Base-by-base conservation (phyloP, 768 basidiomycete species). In the Hypholoma sublateritium region DNA sequence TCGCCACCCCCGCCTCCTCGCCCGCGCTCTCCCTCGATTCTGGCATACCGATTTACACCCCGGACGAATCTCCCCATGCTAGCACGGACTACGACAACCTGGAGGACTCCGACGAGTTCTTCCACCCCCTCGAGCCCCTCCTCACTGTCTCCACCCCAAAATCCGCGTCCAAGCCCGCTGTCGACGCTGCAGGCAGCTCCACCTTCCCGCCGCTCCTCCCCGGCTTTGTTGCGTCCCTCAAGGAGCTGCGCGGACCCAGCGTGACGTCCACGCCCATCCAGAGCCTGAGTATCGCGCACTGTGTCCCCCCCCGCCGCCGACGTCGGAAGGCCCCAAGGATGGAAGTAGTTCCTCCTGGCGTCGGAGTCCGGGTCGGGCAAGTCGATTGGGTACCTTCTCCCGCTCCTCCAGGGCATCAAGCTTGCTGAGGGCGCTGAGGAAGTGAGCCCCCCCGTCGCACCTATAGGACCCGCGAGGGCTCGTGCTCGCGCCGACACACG, bases 331-430 rank as follows among this genome's bases (percentile, higher is more conserved):
- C 32, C 49, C 8, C 34, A 32, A 2, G 49, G 49, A 1, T 78
- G 74, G 66, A 73, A 75, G 46, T 75, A 84, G 49, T 87, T 80
- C 61, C 80, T 96, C 6, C 79, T 96, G 1, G 95, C 92, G 0
- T 87, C 90, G 0, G 93, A 95, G 70, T 95, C 93, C 0, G 94
- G 95, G 13, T 93, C 92, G 0, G 94, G 93, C 0, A 96, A 96
- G 74, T 94, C 91, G 1, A 81, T 95, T 28, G 94, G 94, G 0
- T 96, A 95, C 70, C 81, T 95, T 45, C 80, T 95, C 5, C 94
- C 93, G 0, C 70, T 95, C 50, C 77, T 96, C 2, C 89, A 95
- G 60, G 74, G 80, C 59, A 75, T 96, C 67, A 96, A 96, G 69
- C 66, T 72, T 47, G 75, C 81, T 1, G 93, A 95, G 67, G 53